Evolutionary conservation across 345 rosid species (phyloP).

Genomic region (Gossypium raimondii): DNA sequence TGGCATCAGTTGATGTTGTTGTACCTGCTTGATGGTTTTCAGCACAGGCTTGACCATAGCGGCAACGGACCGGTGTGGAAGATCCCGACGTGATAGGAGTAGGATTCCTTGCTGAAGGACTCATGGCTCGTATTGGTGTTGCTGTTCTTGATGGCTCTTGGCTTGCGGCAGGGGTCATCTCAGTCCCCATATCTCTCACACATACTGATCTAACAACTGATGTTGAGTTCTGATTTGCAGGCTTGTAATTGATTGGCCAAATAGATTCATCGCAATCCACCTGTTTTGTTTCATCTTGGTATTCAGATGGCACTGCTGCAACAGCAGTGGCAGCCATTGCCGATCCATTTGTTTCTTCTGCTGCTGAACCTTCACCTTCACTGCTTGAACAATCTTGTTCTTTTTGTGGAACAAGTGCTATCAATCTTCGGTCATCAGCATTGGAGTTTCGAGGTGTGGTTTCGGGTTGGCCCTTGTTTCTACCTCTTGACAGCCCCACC

Average conservation of each 20-base stretch:
- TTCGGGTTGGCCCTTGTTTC: conserved; percentile 42
- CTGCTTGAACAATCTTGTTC: conserved; percentile 54
- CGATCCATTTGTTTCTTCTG: conserved; percentile 30
- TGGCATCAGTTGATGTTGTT: conserved; percentile 15
- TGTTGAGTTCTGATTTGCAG: conserved; percentile 34
- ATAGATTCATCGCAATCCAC: conserved; percentile 64
- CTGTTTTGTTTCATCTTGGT: conserved; percentile 46
- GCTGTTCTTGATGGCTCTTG: conserved; percentile 92
- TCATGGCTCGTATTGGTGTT: conserved; percentile 71
- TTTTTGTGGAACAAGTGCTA: conserved; percentile 70
- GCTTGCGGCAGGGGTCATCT: conserved; percentile 90
- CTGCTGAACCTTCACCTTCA: conserved; percentile 42
- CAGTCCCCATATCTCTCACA: conserved; percentile 94
- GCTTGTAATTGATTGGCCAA: conserved; percentile 52
- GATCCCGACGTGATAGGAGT: conserved; percentile 78
- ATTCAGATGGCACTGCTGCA: background rate
- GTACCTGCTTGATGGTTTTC: conserved; percentile 9
- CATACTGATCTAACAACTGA: conserved; percentile 59
- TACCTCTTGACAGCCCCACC: conserved; percentile 64
- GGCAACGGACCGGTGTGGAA: conserved; percentile 61
- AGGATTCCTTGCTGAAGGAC: conserved; percentile 74
- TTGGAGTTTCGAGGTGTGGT: conserved; percentile 75
- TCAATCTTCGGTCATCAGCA: conserved; percentile 83
- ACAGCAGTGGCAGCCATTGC: background rate
- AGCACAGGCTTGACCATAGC: conserved; percentile 1